A percentile compares a stretch with the other conserved stretches of the same genome.
These are phyloP conservation scores for Leptographium wingfieldii DNA, from an alignment of 2,329 filamentous ascomycete species.

Conservation along the genomic window DNA sequence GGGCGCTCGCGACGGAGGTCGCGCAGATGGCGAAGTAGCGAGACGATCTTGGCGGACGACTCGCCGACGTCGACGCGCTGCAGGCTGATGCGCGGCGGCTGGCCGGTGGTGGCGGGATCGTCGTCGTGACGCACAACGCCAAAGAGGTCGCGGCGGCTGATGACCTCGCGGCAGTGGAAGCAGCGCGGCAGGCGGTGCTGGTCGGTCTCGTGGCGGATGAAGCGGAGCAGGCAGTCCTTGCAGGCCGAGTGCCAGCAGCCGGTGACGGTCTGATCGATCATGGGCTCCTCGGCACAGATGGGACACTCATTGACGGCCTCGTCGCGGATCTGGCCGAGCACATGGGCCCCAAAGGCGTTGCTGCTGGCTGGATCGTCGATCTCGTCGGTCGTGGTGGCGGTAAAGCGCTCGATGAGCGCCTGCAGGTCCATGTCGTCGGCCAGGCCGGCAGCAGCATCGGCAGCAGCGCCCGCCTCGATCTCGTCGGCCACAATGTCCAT, in stretches of 20 bases:
- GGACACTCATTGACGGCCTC: slow-evolving; percentile 85
- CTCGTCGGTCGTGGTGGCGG: slow-evolving; percentile 34
- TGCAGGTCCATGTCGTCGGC: slow-evolving; percentile 95
- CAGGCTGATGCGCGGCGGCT: slow-evolving; percentile 42
- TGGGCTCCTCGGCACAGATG: slow-evolving; percentile 88
- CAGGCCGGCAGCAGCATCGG: slow-evolving; percentile 67
- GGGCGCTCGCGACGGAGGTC: slow-evolving; percentile 52
- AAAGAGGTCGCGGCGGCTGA: slow-evolving; percentile 78
- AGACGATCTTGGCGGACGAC: slow-evolving; percentile 80
- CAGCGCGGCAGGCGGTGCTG: slow-evolving; percentile 67
- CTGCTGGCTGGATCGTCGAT: slow-evolving; percentile 47
- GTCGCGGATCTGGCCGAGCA: slow-evolving; percentile 79
- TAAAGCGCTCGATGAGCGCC: slow-evolving; percentile 73
- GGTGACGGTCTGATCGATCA: slow-evolving; percentile 88
- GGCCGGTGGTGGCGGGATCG: slow-evolving; percentile 27
- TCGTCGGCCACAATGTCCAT: slow-evolving; percentile 77
- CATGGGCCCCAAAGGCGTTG: slow-evolving; percentile 71
- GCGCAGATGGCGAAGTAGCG: slow-evolving; percentile 64
- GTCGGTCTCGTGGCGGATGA: slow-evolving; percentile 75
- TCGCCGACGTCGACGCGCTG: slow-evolving; percentile 48
- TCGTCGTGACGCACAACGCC: slow-evolving; percentile 76
- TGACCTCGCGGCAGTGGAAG: slow-evolving; percentile 76
- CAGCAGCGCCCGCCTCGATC: slow-evolving; percentile 64
- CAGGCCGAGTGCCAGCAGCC: slow-evolving; percentile 97
- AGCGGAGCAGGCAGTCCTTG: slow-evolving; percentile 82